Percentiles rank a stretch among this genome's conserved stretches.
Conservation (phyloP, 2,329 filamentous ascomycete genomes). For the Penicillium paneum region DNA sequence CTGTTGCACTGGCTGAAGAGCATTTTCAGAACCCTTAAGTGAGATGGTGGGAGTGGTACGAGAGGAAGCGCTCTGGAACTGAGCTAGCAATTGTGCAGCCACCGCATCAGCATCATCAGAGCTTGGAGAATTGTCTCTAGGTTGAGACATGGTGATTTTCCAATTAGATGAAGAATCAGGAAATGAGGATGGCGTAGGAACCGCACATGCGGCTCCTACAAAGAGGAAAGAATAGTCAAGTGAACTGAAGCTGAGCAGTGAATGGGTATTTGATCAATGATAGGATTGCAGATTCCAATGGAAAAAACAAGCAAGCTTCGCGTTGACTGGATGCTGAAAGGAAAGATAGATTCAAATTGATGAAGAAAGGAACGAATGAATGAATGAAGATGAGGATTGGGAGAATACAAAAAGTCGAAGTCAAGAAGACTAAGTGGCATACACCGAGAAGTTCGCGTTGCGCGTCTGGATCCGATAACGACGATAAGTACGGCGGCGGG, state of each 20-base stretch:
- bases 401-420: neutral
- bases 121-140: neutral
- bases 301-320: neutral
- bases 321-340: neutral
- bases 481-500: neutral
- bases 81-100: slow-evolving; percentile 7
- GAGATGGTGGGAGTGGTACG: neutral
- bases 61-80: slow-evolving; percentile 2
- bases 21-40: neutral
- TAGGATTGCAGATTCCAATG: neutral
- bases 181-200: neutral
- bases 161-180: neutral
- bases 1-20: neutral
- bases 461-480: slow-evolving; percentile 4
- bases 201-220: slow-evolving; percentile 1
- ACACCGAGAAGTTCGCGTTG: neutral
- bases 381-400: neutral
- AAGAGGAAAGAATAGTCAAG: neutral
- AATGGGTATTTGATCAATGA: neutral
- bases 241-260: neutral
- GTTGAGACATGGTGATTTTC: slow-evolving; percentile 3
- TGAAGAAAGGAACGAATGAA: neutral
- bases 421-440: neutral
- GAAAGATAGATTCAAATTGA: neutral
- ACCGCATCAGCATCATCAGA: slow-evolving; percentile 9